Evolutionary conservation across 352 stramenopile genomes (phyloP).

Genomic region (Phytophthora sojae): DNA sequence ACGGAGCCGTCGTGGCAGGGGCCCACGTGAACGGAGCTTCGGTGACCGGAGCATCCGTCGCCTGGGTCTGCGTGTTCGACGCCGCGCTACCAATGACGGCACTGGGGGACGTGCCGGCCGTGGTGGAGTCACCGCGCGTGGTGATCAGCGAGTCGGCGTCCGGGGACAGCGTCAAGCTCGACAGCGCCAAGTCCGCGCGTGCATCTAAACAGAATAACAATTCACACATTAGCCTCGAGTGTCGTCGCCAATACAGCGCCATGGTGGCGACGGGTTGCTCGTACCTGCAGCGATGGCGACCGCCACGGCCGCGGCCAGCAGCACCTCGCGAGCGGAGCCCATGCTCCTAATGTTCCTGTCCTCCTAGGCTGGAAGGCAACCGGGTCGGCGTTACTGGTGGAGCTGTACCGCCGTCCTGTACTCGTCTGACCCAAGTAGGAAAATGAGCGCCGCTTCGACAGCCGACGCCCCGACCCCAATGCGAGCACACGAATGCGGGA

Average conservation of each 20-base stretch:
- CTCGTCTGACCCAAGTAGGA: slow-evolving; percentile 40
- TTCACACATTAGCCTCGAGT: background rate
- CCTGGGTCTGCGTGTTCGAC: slow-evolving; percentile 9
- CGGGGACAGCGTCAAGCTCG: slow-evolving; percentile 34
- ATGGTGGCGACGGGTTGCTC: background rate
- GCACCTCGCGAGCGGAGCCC: slow-evolving; percentile 28
- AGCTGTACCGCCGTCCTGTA: slow-evolving; percentile 16
- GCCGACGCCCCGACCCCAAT: background rate
- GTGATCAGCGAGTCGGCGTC: slow-evolving; percentile 23
- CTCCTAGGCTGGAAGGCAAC: slow-evolving; percentile 8
- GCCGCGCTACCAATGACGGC: slow-evolving; percentile 21
- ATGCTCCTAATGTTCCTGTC: slow-evolving; percentile 25
- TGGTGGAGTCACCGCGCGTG: slow-evolving; percentile 7
- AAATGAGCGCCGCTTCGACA: slow-evolving; percentile 32
- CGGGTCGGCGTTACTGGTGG: slow-evolving; percentile 13
- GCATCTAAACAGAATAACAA: slow-evolving; percentile 21
- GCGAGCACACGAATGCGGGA: slow-evolving; percentile 14
- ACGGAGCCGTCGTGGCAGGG: background rate
- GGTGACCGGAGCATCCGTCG: slow-evolving; percentile 10
- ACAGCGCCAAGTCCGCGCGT: slow-evolving; percentile 2
- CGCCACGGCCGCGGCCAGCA: slow-evolving; percentile 25
- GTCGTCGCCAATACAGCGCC: background rate
- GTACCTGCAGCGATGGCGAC: slow-evolving; percentile 30
- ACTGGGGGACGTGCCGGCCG: background rate
- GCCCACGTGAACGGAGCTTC: slow-evolving; percentile 6